phyloP scores from a whole-genome alignment of 2,329 filamentous ascomycete genomes.

The Sarocladium kiliense region DNA sequence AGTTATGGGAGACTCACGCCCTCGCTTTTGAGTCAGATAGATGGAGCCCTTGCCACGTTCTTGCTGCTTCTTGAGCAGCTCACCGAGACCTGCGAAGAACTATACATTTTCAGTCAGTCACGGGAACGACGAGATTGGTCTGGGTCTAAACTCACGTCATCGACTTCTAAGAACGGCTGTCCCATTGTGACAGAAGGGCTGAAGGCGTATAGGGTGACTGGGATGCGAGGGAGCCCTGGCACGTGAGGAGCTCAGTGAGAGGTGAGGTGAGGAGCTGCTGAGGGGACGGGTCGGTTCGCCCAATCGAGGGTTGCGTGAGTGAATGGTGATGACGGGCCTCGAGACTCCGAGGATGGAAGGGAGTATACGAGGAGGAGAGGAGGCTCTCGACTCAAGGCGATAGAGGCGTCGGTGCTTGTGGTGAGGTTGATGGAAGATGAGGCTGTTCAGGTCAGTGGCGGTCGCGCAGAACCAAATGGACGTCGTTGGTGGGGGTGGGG shows the following conservation, averaged over 20 bases:
- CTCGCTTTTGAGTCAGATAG: slow-evolving; percentile 70
- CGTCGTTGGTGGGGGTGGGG: slow-evolving; percentile 7
- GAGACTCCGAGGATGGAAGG: not conserved
- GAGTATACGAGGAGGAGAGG: not conserved
- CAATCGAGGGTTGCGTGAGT: too few species aligned
- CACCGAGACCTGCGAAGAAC: slow-evolving; percentile 68
- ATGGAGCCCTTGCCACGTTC: slow-evolving; percentile 68
- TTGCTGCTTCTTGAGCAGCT: slow-evolving; percentile 63
- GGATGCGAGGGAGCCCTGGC: not conserved
- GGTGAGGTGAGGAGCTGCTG: not conserved
- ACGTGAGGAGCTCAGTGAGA: not conserved
- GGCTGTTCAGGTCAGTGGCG: too few species aligned
- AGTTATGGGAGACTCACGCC: slow-evolving; percentile 37
- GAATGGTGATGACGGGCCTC: too few species aligned
- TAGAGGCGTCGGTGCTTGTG: not conserved
- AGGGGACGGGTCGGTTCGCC: too few species aligned
- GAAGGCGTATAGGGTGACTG: not conserved
- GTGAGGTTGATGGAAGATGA: slow-evolving; percentile 7
- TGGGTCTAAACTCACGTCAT: slow-evolving; percentile 3
- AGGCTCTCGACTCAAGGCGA: not conserved
- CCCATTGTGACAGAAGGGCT: not conserved
- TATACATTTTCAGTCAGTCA: slow-evolving; percentile 26
- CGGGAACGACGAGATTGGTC: not conserved
- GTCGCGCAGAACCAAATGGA: not conserved
- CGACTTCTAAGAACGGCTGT: slow-evolving; percentile 1